Base-by-base conservation (phyloP, 1,284 basidiomycete species). In the Ceratobasidium sp. region DNA sequence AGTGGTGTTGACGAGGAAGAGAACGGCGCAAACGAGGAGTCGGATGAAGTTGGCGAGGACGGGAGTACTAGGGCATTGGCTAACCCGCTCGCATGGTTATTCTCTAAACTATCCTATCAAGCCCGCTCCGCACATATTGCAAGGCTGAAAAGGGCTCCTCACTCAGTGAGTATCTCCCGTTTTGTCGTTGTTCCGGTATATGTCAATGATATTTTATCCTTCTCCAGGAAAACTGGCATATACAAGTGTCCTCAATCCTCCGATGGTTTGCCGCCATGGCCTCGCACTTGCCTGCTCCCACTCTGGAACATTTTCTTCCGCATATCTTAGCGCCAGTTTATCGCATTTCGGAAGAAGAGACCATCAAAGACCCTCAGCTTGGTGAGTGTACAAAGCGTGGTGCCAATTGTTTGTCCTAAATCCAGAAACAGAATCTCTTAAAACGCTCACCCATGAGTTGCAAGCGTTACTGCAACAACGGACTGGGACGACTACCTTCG, bases 251-350 rank as follows among this genome's bases (percentile, higher is more conserved):
- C 9, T 91, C 95, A 0, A 91, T 95, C 71, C 85, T 99, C 63
- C 92, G 94, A n/a, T 97, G 96, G 93, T 98, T 98, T 82, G 97
- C 96, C 0, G 96, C 96, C 0, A 95, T 98, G 90, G 86, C 91
- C 3, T 92, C 93, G 9, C 87, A 91, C 82, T 90, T 99, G 87
- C 89, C 91, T 0, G 82, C 87, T 0, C 80, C 83, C 0, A 85
- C 88, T 51, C 86, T 95, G 0, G 90, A 93, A 80, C 86, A 85
- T 13, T 97, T 94, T 86, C 87, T 98, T 51, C 88, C 93, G 0
- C 96, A 98, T 82, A 93, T 98, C 56, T 87, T 99, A 33, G 92
- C 92, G 4, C 97, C 97, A 0, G 86, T 97, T 0, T 95, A 97
- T 84, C 93, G 97, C 20, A 90, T 99, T 67, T 88, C 91, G 1